These are phyloP conservation scores for Penicillium samsonianum DNA, from an alignment of 495 filamentous ascomycete species.

Conservation along the genomic window DNA sequence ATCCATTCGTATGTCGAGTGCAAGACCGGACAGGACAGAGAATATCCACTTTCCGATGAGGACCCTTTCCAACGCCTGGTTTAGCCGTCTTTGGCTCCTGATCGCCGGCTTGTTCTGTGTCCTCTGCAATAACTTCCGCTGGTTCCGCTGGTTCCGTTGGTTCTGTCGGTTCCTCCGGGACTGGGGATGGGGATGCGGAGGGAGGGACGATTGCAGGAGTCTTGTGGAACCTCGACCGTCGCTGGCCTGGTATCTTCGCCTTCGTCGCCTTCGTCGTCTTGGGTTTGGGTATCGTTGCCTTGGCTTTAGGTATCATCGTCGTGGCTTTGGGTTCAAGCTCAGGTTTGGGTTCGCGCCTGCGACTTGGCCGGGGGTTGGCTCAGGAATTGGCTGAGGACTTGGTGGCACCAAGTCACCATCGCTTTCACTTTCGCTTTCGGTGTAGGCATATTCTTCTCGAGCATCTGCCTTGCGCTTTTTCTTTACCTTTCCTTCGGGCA, in stretches of 20 bases:
- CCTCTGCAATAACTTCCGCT: background rate
- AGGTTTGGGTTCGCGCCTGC: background rate
- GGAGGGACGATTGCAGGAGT: background rate
- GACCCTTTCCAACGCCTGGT: conserved; percentile 29
- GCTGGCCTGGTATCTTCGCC: background rate
- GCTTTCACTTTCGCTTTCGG: conserved; percentile 31
- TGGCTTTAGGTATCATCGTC: background rate
- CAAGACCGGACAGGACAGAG: conserved; percentile 38
- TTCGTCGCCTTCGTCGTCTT: too few relatives aligned
- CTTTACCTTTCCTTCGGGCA: conserved; percentile 45
- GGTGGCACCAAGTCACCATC: conserved; percentile 9
- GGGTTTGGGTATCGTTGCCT: background rate
- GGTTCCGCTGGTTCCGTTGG: background rate
- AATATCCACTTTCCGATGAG: conserved; percentile 34
- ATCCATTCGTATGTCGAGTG: conserved; percentile 33
- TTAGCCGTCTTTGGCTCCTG: background rate
- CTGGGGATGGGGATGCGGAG: conserved; percentile 8
- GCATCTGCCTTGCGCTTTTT: conserved; percentile 18
- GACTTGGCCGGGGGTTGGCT: background rate
- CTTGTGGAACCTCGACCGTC: background rate
- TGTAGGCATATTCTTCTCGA: conserved; percentile 30
- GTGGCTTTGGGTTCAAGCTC: background rate
- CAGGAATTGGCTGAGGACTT: background rate
- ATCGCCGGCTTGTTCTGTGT: conserved; percentile 1
- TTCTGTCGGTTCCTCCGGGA: background rate